phyloP scores from a whole-genome alignment of 331 rosid genomes.

The Quercus phellos region DNA sequence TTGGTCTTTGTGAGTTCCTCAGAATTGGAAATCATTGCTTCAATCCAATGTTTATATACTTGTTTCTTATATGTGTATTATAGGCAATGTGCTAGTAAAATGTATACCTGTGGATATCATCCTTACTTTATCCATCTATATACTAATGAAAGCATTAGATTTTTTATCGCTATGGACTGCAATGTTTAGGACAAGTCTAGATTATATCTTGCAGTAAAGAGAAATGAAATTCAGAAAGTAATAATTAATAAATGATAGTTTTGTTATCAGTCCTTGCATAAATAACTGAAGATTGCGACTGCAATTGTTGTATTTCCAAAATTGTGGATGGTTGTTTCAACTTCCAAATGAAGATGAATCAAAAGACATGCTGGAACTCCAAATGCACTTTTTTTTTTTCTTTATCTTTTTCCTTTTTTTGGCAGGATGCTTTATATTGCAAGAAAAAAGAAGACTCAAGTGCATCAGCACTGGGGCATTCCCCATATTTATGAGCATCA shows the following conservation, averaged over 20 bases:
- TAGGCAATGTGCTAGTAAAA: neutral
- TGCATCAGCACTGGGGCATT: too few relatives aligned
- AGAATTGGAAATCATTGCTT: neutral
- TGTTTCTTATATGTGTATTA: neutral
- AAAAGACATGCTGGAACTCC: too few relatives aligned
- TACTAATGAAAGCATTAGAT: neutral
- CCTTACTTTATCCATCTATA: neutral
- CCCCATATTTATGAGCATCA: too few relatives aligned
- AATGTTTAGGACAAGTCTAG: neutral
- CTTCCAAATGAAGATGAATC: too few relatives aligned
- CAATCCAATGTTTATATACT: neutral
- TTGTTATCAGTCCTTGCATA: neutral
- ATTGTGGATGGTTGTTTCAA: too few relatives aligned
- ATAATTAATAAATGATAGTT: neutral
- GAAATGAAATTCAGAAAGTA: neutral
- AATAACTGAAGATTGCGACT: neutral
- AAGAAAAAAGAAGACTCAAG: too few relatives aligned
- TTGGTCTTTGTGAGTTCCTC: neutral
- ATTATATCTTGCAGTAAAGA: neutral
- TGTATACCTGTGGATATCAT: neutral
- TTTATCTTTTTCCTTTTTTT: too few relatives aligned
- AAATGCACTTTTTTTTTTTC: too few relatives aligned
- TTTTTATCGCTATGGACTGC: neutral
- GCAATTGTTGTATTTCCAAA: neutral
- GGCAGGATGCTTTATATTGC: too few relatives aligned